Percentiles rank a stretch among this genome's conserved stretches.
These are phyloP conservation scores for Fusarium sp. DNA, from an alignment of 2,329 filamentous ascomycete genomes.

Conservation along the genomic window DNA sequence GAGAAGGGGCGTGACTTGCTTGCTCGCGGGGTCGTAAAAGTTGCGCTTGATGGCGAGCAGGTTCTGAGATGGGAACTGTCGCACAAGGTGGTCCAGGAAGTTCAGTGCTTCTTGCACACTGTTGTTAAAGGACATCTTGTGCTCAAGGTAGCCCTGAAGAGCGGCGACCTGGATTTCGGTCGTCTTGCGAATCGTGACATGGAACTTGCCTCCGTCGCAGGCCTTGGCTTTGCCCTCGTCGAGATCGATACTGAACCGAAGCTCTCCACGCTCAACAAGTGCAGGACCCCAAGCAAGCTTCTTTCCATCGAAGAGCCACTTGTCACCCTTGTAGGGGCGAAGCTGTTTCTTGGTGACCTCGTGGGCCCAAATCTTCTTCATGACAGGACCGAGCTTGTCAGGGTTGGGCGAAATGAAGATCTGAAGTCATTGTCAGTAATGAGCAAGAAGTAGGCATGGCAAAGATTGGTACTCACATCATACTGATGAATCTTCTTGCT, in stretches of 20 bases:
- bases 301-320: constrained; percentile 84
- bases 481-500: constrained; percentile 80
- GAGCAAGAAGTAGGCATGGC: neutral
- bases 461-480: constrained; percentile 72
- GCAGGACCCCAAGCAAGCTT: constrained; percentile 81
- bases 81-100: constrained; percentile 90
- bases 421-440: constrained; percentile 54
- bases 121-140: constrained; percentile 71
- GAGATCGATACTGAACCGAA: constrained; percentile 75
- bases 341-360: constrained; percentile 68
- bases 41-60: constrained; percentile 82
- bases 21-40: constrained; percentile 74
- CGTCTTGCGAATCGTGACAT: constrained; percentile 72
- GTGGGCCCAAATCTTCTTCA: constrained; percentile 83
- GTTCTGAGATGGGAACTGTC: constrained; percentile 77
- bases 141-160: constrained; percentile 74
- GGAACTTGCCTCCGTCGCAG: constrained; percentile 62
- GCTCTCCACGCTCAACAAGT: constrained; percentile 58
- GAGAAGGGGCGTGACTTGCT: constrained; percentile 66
- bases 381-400: constrained; percentile 71
- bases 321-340: constrained; percentile 55
- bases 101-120: constrained; percentile 84
- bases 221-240: constrained; percentile 68
- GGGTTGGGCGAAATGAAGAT: constrained; percentile 72
- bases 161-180: constrained; percentile 76